Evolutionary conservation across 768 basidiomycete species (phyloP).

Genomic region (Boletus insuetus): DNA sequence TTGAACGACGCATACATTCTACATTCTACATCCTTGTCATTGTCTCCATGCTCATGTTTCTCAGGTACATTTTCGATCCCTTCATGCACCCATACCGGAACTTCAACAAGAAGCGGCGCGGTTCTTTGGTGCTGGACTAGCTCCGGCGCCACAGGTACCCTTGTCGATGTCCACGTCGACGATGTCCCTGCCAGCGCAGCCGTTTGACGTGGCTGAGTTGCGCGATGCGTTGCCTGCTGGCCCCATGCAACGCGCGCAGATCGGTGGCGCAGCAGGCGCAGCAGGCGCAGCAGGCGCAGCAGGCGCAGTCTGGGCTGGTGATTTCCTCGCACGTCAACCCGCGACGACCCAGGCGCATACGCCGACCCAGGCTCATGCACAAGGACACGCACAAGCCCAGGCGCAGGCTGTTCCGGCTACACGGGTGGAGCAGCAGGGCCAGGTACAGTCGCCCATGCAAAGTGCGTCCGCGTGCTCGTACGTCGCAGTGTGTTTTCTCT

Average conservation of each 20-base stretch:
- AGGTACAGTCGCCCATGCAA: slow-evolving; percentile 9
- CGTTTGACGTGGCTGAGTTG: slow-evolving; percentile 59
- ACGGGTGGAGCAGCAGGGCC: slow-evolving; percentile 14
- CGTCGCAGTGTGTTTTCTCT: slow-evolving; percentile 1
- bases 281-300: too few relatives aligned
- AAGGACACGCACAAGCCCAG: slow-evolving; percentile 3
- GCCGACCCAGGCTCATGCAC: slow-evolving; percentile 4
- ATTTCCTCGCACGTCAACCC: slow-evolving; percentile 47
- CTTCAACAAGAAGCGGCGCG: slow-evolving; percentile 64
- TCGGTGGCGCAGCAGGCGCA: slow-evolving; percentile 17
- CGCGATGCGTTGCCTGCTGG: slow-evolving; percentile 20
- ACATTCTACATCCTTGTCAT: not conserved
- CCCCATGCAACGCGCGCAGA: slow-evolving; percentile 16
- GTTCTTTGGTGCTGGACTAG: slow-evolving; percentile 52
- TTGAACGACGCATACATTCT: not conserved
- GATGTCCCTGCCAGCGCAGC: slow-evolving; percentile 31
- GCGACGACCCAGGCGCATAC: not conserved
- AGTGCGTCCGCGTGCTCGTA: slow-evolving; percentile 13
- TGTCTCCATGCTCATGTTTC: not conserved
- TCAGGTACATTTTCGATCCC: slow-evolving; percentile 59
- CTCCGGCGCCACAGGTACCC: slow-evolving; percentile 25
- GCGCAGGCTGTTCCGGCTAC: not conserved
- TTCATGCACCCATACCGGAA: slow-evolving; percentile 38
- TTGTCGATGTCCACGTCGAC: slow-evolving; percentile 26
- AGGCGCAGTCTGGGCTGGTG: slow-evolving; percentile 54